Base-by-base conservation (phyloP, 176 grass and related monocot species). In the Melocanna baccifera region DNA sequence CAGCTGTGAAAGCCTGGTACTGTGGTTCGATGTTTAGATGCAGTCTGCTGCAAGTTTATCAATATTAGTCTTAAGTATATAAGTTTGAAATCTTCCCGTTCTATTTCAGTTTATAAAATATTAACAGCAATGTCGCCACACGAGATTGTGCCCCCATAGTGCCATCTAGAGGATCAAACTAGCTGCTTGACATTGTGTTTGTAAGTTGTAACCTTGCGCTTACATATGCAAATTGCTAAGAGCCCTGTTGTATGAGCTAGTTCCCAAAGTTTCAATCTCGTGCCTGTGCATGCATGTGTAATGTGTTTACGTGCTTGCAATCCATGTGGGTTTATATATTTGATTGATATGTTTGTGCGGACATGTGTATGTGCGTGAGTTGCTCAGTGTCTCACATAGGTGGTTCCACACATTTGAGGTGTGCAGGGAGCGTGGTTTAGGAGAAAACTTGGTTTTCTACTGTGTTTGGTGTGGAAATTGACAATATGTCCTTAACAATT, bases 81-180 rank as follows among this genome's bases (percentile, higher is more conserved):
- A 19, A 10, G 15, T 66, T 65, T 80, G 34, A 43, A 67, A 57
- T 83, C 26, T 42, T 50, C 45, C 45, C 12, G 32, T 25, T 62
- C 4, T 61, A 83, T 52, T 46, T 61, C 12, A 26, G 29, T 36
- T 34, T 61, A 41, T 72, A 6, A 48, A 62, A 14, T 47, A 73
- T 32, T 48, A 83, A 45, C 28, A 48, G 55, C 55, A 62, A 40
- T 15, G 50, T 58, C 3, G 6, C 25, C 39, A 70, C 15, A 58
- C 6, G 51, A 59, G n/a, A 58, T 32, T 71, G 8, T 48, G 16
- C 28, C 16, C 30, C 43, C 1, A 7, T 50, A 22, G 25, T 52
- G 71, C 25, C 32, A 75, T 52, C 15, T 84, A 39, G 43, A 66
- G 22, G 15, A 75, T 75, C 32, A 53, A 52, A 79, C 59, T 74